phyloP scores from a whole-genome alignment of 306 rosid species.

The Rosa persica region DNA sequence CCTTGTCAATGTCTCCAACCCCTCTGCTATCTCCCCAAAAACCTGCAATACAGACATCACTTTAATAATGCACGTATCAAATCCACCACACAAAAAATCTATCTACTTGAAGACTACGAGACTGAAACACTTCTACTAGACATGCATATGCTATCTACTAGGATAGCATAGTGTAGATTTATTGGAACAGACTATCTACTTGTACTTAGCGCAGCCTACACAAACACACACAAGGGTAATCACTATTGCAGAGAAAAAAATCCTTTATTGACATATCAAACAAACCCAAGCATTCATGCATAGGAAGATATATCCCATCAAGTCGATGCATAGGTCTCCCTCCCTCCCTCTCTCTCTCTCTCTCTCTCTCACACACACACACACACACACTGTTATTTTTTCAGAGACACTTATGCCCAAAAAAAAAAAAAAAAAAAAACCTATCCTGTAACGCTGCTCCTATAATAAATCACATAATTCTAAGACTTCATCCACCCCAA shows the following conservation, averaged over 20 bases:
- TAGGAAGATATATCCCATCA: neutral
- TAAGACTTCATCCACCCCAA: neutral
- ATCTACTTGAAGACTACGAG: neutral
- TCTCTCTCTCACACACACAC: too few species aligned
- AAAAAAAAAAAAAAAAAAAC: neutral
- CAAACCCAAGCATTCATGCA: neutral
- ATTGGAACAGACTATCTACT: neutral
- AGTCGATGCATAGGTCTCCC: too few species aligned
- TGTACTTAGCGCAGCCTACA: neutral
- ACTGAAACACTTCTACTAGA: neutral
- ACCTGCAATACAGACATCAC: constrained; percentile 44
- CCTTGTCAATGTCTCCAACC: constrained; percentile 84
- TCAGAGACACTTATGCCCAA: neutral
- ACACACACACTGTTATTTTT: too few species aligned
- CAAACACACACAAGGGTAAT: neutral
- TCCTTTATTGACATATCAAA: neutral
- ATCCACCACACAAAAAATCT: neutral
- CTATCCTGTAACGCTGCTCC: neutral
- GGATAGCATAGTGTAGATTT: neutral
- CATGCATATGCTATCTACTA: neutral
- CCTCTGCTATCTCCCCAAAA: constrained; percentile 96
- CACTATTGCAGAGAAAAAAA: neutral
- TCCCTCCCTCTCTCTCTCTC: neutral
- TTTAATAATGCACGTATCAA: neutral
- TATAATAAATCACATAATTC: neutral